Conservation (phyloP, 2,329 filamentous ascomycete genomes). For the Stagonosporopsis rhizophila region DNA sequence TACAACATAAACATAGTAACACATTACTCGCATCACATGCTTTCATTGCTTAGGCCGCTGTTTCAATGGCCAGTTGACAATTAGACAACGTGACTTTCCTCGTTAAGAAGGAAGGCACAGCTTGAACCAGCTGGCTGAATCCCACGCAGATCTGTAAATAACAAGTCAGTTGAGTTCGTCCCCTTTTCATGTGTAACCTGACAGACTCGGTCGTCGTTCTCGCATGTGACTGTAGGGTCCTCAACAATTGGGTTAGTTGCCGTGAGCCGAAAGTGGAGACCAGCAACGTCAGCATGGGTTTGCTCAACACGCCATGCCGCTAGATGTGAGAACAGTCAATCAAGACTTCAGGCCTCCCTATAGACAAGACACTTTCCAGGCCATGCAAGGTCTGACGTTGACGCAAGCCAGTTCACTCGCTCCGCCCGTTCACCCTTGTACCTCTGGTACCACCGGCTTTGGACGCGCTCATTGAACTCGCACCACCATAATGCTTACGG, state of each 20-base stretch:
- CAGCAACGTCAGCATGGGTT: slow-evolving; percentile 38
- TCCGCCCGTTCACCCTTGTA: slow-evolving; percentile 1
- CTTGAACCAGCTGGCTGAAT: background rate
- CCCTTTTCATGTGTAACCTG: background rate
- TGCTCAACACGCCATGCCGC: slow-evolving; percentile 30
- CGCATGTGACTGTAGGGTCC: slow-evolving; percentile 10
- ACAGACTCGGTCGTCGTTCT: background rate
- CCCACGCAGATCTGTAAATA: background rate
- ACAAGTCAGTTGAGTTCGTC: background rate
- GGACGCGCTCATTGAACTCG: slow-evolving; percentile 10
- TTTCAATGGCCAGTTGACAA: background rate
- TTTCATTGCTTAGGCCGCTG: background rate
- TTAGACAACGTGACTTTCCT: background rate
- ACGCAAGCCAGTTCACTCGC: slow-evolving; percentile 8
- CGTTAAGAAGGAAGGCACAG: background rate
- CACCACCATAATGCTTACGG: slow-evolving; percentile 21
- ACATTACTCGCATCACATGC: slow-evolving; percentile 3
- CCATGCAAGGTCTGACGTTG: slow-evolving; percentile 24
- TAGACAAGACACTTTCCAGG: slow-evolving; percentile 19
- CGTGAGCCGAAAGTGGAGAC: slow-evolving; percentile 28
- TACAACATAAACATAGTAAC: slow-evolving; percentile 16
- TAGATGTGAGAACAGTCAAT: slow-evolving; percentile 37
- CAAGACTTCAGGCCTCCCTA: slow-evolving; percentile 24
- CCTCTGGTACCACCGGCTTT: slow-evolving; percentile 14
- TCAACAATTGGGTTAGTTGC: slow-evolving; percentile 21